Conservation (phyloP, 2,329 filamentous ascomycete species). For the Colletotrichum godetiae region DNA sequence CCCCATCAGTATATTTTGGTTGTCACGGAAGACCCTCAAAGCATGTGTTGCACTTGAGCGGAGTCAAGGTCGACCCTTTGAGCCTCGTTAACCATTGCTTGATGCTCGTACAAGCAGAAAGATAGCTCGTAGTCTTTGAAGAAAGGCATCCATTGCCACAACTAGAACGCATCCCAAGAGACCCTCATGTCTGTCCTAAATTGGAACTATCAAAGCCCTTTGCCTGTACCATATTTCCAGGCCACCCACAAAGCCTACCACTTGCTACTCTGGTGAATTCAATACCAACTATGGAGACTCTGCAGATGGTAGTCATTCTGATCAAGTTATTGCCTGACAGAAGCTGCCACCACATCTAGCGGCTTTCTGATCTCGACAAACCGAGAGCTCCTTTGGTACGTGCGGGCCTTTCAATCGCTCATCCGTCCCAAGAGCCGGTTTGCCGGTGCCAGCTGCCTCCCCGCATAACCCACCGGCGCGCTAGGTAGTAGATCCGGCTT, state of each 20-base stretch:
- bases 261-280: background rate
- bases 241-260: background rate
- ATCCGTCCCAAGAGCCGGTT: background rate
- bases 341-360: background rate
- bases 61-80: too few species aligned
- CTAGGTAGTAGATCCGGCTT: background rate
- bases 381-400: background rate
- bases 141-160: background rate
- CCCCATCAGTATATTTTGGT: too few species aligned
- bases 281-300: background rate
- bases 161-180: background rate
- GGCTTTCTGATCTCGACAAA: background rate
- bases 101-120: background rate
- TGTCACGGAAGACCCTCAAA: too few species aligned
- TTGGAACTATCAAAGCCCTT: background rate
- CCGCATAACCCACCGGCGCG: constrained; percentile 10
- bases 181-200: background rate
- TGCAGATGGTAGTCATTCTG: background rate
- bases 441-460: background rate
- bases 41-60: too few species aligned
- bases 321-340: background rate
- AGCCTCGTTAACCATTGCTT: background rate
- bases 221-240: too few species aligned
- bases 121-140: background rate
- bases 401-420: too few species aligned